phyloP scores from a whole-genome alignment of 257 asterid species.

The Penstemon eatonii region DNA sequence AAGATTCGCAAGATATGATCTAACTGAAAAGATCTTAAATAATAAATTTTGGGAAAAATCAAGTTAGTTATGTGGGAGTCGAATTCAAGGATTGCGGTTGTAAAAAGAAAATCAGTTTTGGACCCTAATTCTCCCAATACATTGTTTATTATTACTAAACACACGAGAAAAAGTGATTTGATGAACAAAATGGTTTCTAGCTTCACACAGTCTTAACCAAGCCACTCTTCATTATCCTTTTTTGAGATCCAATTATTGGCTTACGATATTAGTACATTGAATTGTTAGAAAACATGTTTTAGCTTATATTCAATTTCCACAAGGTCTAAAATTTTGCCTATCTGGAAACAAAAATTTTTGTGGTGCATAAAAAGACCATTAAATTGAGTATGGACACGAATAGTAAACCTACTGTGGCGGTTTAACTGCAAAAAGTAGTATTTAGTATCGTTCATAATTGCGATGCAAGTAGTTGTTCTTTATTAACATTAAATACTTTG shows the following conservation, averaged over 20 bases:
- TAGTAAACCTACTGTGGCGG: constrained; percentile 7
- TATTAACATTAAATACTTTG: constrained; percentile 26
- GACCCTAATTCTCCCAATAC: too few species aligned
- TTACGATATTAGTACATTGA: background rate
- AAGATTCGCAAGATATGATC: background rate
- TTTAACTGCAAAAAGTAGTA: constrained; percentile 21
- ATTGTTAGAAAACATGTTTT: constrained; percentile 3
- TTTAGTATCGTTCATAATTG: constrained; percentile 22
- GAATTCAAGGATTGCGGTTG: background rate
- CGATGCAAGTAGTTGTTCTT: constrained; percentile 34
- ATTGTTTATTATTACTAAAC: too few species aligned
- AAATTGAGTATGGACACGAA: constrained; percentile 19
- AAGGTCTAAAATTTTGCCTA: constrained; percentile 11
- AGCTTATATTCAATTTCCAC: constrained; percentile 2
- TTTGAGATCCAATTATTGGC: background rate
- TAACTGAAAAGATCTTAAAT: too few species aligned
- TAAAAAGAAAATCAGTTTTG: too few species aligned
- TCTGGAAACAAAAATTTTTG: background rate
- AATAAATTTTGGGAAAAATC: background rate
- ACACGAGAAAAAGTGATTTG: background rate
- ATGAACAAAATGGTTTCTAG: background rate
- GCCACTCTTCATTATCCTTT: too few species aligned
- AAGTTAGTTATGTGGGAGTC: too few species aligned
- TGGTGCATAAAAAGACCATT: constrained; percentile 2
- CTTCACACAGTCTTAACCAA: too few species aligned